These are phyloP conservation scores for Barnettozyma salicaria DNA, from an alignment of 805 yeast species.

Conservation along the genomic window DNA sequence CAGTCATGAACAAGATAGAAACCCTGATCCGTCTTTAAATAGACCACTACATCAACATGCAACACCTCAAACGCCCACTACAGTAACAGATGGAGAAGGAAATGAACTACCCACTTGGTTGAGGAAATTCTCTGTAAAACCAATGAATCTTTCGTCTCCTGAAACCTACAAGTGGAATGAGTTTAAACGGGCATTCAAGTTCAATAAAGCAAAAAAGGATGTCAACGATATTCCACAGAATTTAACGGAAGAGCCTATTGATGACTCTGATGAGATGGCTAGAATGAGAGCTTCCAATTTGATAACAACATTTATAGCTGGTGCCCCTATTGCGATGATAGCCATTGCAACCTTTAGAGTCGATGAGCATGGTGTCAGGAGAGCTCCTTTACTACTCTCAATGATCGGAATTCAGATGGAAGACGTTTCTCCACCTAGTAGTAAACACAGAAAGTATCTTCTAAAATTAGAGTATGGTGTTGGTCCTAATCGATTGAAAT, in stretches of 20 bases:
- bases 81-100: constrained; percentile 1
- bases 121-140: constrained; percentile 18
- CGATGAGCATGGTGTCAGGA: constrained; percentile 68
- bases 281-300: constrained; percentile 36
- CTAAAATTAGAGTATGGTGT: constrained; percentile 89
- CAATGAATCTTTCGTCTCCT: constrained; percentile 3
- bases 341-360: constrained; percentile 67
- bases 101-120: constrained; percentile 24
- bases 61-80: background rate
- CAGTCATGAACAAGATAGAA: background rate
- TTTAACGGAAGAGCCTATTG: constrained; percentile 2
- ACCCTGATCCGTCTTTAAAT: background rate
- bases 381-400: constrained; percentile 79
- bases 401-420: constrained; percentile 62
- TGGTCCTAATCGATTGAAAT: constrained; percentile 67
- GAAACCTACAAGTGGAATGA: constrained; percentile 23
- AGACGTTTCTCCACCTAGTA: constrained; percentile 36
- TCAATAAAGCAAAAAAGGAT: constrained; percentile 7
- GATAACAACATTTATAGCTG: constrained; percentile 51
- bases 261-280: constrained; percentile 23
- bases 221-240: constrained; percentile 1
- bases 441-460: constrained; percentile 39
- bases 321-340: constrained; percentile 68
- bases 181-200: constrained; percentile 25
- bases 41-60: background rate